Conservation (phyloP, 306 rosid species). For the Rubus idaeus region DNA sequence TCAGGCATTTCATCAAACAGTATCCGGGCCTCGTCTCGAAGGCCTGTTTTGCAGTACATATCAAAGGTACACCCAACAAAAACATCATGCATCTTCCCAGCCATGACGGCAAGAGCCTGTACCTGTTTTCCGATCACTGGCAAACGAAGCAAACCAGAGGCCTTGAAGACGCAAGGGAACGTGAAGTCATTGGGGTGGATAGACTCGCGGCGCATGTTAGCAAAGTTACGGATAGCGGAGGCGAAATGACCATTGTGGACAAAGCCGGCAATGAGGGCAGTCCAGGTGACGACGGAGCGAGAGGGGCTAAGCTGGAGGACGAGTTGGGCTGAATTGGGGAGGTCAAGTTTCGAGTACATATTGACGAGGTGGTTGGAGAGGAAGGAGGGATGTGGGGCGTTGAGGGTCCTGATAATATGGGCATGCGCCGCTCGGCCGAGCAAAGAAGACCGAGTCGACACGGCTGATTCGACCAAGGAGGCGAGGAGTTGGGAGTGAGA, state of each 20-base stretch:
- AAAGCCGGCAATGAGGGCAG: slow-evolving; percentile 75
- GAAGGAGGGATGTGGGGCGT: slow-evolving; percentile 53
- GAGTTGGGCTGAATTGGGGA: slow-evolving; percentile 53
- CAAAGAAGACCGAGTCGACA: slow-evolving; percentile 43
- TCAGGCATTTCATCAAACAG: slow-evolving; percentile 82
- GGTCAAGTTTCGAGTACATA: slow-evolving; percentile 89
- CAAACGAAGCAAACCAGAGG: slow-evolving; percentile 52
- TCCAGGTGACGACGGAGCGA: slow-evolving; percentile 84
- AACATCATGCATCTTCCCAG: slow-evolving; percentile 59
- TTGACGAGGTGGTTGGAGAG: slow-evolving; percentile 77
- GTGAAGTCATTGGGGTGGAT: slow-evolving; percentile 85
- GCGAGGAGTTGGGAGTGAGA: slow-evolving; percentile 50
- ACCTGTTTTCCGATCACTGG: slow-evolving; percentile 57
- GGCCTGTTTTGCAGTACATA: slow-evolving; percentile 68
- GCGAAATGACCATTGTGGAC: slow-evolving; percentile 59
- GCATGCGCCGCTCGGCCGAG: slow-evolving; percentile 71
- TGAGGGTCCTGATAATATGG: slow-evolving; percentile 54
- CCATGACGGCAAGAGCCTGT: slow-evolving; percentile 67
- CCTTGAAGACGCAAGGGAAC: slow-evolving; percentile 74
- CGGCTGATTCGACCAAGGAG: slow-evolving; percentile 55
- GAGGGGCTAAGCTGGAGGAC: slow-evolving; percentile 53
- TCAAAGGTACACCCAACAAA: slow-evolving; percentile 82
- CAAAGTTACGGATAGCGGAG: slow-evolving; percentile 51
- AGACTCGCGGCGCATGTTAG: slow-evolving; percentile 57
- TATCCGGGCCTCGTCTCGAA: slow-evolving; percentile 48